phyloP scores from a whole-genome alignment of 2,329 filamentous ascomycete species.

The Penicillium sp. region DNA sequence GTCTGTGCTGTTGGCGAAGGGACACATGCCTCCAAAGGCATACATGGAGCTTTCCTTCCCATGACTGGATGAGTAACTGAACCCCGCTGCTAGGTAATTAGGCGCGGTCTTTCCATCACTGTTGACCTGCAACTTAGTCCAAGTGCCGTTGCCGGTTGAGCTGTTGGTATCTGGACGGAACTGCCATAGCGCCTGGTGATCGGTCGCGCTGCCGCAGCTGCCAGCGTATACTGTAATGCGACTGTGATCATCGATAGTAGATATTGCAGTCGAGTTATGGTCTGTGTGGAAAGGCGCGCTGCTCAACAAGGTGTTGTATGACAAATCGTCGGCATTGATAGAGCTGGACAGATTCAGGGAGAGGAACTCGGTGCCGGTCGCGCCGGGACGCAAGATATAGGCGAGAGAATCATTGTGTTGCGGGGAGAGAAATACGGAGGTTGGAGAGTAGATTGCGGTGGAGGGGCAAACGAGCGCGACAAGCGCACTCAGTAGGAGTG shows the following conservation, averaged over 20 bases:
- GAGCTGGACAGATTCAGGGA: conserved; percentile 65
- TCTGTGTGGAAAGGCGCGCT: conserved; percentile 39
- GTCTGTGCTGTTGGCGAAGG: conserved; percentile 46
- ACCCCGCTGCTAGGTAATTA: conserved; percentile 60
- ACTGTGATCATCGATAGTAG: conserved; percentile 67
- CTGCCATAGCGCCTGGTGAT: conserved; percentile 65
- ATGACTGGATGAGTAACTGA: conserved; percentile 64
- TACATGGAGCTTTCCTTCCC: conserved; percentile 58
- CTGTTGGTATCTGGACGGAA: conserved; percentile 55
- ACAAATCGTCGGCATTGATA: conserved; percentile 52
- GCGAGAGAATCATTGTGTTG: conserved; percentile 55
- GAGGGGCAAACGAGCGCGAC: conserved; percentile 24
- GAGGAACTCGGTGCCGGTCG: conserved; percentile 55
- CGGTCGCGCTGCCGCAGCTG: conserved; percentile 61
- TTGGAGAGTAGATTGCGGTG: conserved; percentile 70
- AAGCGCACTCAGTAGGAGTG: conserved; percentile 11
- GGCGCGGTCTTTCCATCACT: conserved; percentile 42
- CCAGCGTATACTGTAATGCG: conserved; percentile 74
- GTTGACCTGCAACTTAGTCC: conserved; percentile 49
- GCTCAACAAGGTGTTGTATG: conserved; percentile 30
- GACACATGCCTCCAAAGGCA: conserved; percentile 90
- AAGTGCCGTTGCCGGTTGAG: conserved; percentile 54
- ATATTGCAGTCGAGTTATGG: conserved; percentile 65
- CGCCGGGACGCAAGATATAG: conserved; percentile 69
- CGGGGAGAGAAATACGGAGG: conserved; percentile 65